These are phyloP conservation scores for Pichia terricola DNA, from an alignment of 1,139 yeast species.

Conservation along the genomic window DNA sequence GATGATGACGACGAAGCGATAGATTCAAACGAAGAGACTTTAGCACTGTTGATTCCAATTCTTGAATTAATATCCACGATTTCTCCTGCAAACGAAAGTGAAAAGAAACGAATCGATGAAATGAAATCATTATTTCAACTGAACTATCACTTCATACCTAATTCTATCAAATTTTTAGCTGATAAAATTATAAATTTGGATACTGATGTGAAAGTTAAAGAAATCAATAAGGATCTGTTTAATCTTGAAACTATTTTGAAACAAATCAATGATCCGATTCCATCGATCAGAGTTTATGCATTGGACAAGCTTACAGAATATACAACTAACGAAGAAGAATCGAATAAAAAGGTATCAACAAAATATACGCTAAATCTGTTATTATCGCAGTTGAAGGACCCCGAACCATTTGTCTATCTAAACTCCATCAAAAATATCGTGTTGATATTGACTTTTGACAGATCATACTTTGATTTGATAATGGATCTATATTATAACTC, in stretches of 20 bases:
- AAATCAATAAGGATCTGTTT: neutral
- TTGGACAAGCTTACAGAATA: conserved; percentile 54
- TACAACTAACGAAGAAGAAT: conserved; percentile 34
- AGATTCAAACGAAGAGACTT: conserved; percentile 14
- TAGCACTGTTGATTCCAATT: conserved; percentile 19
- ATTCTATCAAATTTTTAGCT: conserved; percentile 1
- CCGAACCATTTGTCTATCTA: conserved; percentile 79
- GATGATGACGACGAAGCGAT: conserved; percentile 29
- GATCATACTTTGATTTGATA: conserved; percentile 26
- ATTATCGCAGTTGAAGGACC: conserved; percentile 56
- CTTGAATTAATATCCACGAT: conserved; percentile 7
- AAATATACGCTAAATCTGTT: conserved; percentile 50
- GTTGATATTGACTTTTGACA: conserved; percentile 35
- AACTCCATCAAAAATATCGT: conserved; percentile 76
- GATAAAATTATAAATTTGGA: conserved; percentile 3
- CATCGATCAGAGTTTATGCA: conserved; percentile 86
- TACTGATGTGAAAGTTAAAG: neutral
- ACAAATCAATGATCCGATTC: conserved; percentile 64
- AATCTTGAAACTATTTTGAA: conserved; percentile 46
- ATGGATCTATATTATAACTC: conserved; percentile 16
- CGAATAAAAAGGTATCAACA: conserved; percentile 37
- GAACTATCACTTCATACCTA: conserved; percentile 4
- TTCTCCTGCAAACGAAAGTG: neutral
- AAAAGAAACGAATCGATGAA: conserved; percentile 7
- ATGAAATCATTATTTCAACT: conserved; percentile 5